Percentiles rank a stretch among this genome's conserved stretches.
Conservation (phyloP, 495 filamentous ascomycete genomes). For the Talaromyces adpressus region DNA sequence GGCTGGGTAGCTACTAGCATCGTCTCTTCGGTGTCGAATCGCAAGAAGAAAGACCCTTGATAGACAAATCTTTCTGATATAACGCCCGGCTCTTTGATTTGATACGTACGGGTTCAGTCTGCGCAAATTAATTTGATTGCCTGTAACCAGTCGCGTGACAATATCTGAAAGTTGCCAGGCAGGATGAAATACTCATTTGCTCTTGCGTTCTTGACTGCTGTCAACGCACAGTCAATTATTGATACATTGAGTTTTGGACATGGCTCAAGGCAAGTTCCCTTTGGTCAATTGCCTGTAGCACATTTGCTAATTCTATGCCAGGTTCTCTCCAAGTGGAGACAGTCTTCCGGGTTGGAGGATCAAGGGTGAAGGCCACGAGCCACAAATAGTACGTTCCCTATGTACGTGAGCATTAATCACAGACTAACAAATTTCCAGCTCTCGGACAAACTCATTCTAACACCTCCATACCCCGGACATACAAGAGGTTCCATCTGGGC, state of each 20-base stretch:
- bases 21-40: conserved; percentile 33
- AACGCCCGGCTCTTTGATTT: not conserved
- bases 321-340: conserved; percentile 49
- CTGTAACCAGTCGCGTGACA: not conserved
- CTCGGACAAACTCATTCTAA: conserved; percentile 87
- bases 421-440: conserved; percentile 35
- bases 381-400: conserved; percentile 47
- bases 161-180: conserved; percentile 11
- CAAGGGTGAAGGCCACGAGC: conserved; percentile 60
- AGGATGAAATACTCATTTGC: conserved; percentile 33
- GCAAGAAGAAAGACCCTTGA: conserved; percentile 9
- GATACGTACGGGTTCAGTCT: not conserved
- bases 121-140: not conserved
- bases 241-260: conserved; percentile 74
- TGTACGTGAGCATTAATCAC: not conserved
- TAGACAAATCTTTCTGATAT: not conserved
- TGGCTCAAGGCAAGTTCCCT: conserved; percentile 46
- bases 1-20: conserved; percentile 42
- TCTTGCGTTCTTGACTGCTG: conserved; percentile 43
- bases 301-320: conserved; percentile 25
- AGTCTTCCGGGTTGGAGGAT: conserved; percentile 60
- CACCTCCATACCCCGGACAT: conserved; percentile 82
- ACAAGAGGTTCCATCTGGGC: conserved; percentile 78
- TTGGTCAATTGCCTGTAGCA: not conserved
- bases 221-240: conserved; percentile 53